Base-by-base conservation (phyloP, 129 eudicot genomes). In the Deinandra increscens region DNA sequence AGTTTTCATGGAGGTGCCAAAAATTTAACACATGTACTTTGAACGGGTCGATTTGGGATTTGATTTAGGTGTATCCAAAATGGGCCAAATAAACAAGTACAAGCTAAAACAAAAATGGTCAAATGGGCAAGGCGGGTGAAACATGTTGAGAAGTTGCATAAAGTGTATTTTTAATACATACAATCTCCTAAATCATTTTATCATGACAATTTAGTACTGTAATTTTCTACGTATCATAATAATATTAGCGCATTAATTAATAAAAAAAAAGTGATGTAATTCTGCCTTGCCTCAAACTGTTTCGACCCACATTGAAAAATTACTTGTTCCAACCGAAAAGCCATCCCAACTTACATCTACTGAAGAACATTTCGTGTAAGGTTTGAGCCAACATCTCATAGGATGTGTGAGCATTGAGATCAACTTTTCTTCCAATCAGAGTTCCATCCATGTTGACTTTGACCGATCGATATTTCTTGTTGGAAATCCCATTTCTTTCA, bases 361-460 rank as follows among this genome's bases (percentile, higher is more conserved):
- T 73, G 59, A 69, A 75, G 54, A 94, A 94, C 99, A 94, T 94
- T 50, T 87, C 86, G 44, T 89, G 96, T 66, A 94, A 70, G 5
- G 91, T 78, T 15, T 56, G 84, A 13, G 96, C 91, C 71, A 94
- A 79, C 62, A 80, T 83, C 80, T 85, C 91, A 53, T 94, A 94
- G 81, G 89, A 81, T 53, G 78, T 82, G 78, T 94, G 90, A 75
- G 88, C 87, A 80, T 75, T 85, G 61, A 94, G 85, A 68, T 89
- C 97, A 17, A 94, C 87, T 78, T 94, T 94, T 77, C 99, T 84
- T 75, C 99, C 99, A n/a, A 94, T 89, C 9, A 76, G 79, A 17
- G 82, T 72, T 61, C 99, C 99, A 76, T 94, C 99, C 91, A 94
- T 89, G 71, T 89, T 87, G 66, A 87, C 99, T 83, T 94, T 94